Percentiles rank a stretch among this genome's conserved stretches.
These are phyloP conservation scores for Roridomyces roridus DNA, from an alignment of 768 basidiomycete genomes.

Conservation along the genomic window DNA sequence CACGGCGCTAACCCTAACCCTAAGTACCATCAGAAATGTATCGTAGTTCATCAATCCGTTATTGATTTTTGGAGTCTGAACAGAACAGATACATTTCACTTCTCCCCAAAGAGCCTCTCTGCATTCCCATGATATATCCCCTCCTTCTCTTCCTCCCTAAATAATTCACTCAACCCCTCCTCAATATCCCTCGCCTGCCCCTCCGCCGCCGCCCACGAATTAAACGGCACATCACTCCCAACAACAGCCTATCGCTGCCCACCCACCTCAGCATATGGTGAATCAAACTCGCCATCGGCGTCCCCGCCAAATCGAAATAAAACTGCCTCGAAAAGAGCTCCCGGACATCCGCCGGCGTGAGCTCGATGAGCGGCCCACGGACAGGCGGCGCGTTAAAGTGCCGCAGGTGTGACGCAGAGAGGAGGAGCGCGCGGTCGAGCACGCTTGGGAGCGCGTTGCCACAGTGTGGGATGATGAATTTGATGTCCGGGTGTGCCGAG, in stretches of 20 bases:
- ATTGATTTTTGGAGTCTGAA: too few species aligned
- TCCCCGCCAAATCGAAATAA: neutral
- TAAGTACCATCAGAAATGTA: too few species aligned
- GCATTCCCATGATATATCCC: too few species aligned
- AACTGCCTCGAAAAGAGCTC: neutral
- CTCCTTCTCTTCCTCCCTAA: too few species aligned
- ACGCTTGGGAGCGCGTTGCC: constrained; percentile 1
- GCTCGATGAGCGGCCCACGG: neutral
- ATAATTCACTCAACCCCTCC: too few species aligned
- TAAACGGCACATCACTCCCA: neutral
- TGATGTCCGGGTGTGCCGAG: neutral
- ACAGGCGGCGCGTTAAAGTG: neutral
- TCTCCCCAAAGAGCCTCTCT: too few species aligned
- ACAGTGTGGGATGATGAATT: constrained; percentile 2
- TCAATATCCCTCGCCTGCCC: too few species aligned
- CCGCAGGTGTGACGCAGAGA: neutral
- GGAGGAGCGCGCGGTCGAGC: neutral
- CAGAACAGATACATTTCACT: too few species aligned
- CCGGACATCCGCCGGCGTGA: neutral
- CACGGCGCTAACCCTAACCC: too few species aligned
- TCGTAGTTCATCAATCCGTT: too few species aligned
- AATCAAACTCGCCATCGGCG: neutral
- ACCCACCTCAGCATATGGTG: neutral
- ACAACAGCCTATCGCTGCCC: neutral
- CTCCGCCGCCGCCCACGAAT: neutral